Evolutionary conservation across 2,329 filamentous ascomycete species (phyloP).

Genomic region (Colletotrichum tofieldiae): DNA sequence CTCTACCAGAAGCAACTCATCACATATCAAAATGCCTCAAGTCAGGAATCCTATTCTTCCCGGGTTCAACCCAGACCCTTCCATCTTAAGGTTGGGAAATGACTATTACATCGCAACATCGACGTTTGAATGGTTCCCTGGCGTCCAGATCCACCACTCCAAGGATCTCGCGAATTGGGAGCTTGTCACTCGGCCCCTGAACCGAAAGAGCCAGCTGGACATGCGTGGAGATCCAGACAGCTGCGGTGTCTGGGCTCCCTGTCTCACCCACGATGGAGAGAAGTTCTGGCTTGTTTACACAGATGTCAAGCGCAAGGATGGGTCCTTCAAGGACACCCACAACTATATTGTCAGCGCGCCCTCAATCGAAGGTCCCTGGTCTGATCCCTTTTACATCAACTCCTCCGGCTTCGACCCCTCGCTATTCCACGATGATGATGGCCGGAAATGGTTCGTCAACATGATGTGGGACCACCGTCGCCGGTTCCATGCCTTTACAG

Average conservation of each 20-base stretch:
- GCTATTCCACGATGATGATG: constrained; percentile 71
- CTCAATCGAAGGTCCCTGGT: constrained; percentile 72
- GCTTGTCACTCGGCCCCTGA: constrained; percentile 63
- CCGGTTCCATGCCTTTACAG: constrained; percentile 66
- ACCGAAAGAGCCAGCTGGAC: constrained; percentile 66
- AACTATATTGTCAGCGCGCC: constrained; percentile 74
- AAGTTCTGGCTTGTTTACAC: constrained; percentile 77
- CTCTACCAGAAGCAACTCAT: neutral
- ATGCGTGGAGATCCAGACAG: constrained; percentile 74
- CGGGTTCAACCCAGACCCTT: constrained; percentile 71
- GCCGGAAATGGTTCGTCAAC: constrained; percentile 70
- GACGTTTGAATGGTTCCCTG: constrained; percentile 70
- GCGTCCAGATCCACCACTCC: constrained; percentile 70
- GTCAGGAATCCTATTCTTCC: constrained; percentile 70
- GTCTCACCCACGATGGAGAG: constrained; percentile 72
- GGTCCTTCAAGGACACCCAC: constrained; percentile 75
- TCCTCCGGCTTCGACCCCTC: constrained; percentile 76
- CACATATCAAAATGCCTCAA: constrained; percentile 58
- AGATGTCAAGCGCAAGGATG: constrained; percentile 78
- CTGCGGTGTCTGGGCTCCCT: constrained; percentile 77
- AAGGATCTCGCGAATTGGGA: constrained; percentile 69
- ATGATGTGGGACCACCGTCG: constrained; percentile 70
- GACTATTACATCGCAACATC: constrained; percentile 72
- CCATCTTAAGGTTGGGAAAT: constrained; percentile 65
- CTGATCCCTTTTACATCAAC: constrained; percentile 72